Conservation (phyloP, 2,329 filamentous ascomycete species). For the Fusarium haematococcum region DNA sequence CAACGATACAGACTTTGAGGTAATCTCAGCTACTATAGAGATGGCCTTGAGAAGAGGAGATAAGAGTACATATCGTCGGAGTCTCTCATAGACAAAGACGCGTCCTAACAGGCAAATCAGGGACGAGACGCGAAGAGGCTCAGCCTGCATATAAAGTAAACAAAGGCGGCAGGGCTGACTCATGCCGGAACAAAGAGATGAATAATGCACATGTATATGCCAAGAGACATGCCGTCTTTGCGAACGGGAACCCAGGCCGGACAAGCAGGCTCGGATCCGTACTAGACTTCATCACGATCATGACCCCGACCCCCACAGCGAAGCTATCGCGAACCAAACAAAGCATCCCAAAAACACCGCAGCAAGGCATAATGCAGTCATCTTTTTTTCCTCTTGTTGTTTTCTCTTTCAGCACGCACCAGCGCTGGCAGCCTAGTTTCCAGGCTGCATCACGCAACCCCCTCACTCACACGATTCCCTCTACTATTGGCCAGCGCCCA, state of each 20-base stretch:
- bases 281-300: background rate
- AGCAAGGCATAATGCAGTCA: slow-evolving; percentile 33
- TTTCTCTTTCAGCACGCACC: slow-evolving; percentile 7
- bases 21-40: background rate
- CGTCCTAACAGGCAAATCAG: background rate
- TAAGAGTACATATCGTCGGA: background rate
- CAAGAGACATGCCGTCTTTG: background rate
- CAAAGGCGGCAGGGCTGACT: background rate
- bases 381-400: slow-evolving; percentile 10
- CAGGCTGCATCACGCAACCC: slow-evolving; percentile 38
- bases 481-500: slow-evolving; percentile 29
- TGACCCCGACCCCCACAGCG: background rate
- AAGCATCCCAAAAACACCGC: slow-evolving; percentile 3
- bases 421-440: slow-evolving; percentile 32
- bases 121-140: background rate
- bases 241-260: background rate
- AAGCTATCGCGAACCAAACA: slow-evolving; percentile 26
- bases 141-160: background rate
- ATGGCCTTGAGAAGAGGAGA: background rate
- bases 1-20: background rate
- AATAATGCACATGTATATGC: background rate
- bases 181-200: background rate
- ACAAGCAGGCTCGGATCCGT: background rate
- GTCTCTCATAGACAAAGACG: background rate
- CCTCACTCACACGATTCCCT: background rate